Evolutionary conservation across 2,329 filamentous ascomycete genomes (phyloP).

Genomic region (Aspergillus tanneri): DNA sequence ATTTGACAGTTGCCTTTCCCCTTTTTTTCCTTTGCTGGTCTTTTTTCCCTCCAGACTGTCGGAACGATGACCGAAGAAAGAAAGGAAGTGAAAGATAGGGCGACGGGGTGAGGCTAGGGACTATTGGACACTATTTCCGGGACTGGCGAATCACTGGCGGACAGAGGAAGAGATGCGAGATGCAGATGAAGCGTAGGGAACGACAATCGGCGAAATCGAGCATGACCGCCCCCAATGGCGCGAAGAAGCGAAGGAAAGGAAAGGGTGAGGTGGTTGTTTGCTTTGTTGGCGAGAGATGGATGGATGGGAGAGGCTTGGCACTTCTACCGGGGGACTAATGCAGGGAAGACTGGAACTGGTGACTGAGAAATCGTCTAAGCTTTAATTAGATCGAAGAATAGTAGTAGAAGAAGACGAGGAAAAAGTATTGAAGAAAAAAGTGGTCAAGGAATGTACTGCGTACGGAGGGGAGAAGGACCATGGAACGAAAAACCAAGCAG

Average conservation of each 20-base stretch:
- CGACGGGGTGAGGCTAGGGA: background rate
- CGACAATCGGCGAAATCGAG: constrained; percentile 7
- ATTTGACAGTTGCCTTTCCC: no score
- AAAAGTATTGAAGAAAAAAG: no score
- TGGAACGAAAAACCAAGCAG: constrained; percentile 12
- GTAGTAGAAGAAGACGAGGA: background rate
- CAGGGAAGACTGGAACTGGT: no score
- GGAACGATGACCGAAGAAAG: background rate
- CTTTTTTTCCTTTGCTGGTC: background rate
- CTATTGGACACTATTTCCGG: background rate
- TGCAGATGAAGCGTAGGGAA: background rate
- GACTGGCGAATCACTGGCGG: background rate
- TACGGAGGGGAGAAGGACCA: background rate
- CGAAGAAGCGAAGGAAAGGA: constrained; percentile 7
- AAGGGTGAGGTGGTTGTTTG: constrained; percentile 15
- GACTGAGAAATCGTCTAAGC: no score
- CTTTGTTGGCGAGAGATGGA: background rate
- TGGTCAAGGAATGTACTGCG: background rate
- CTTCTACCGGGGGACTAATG: no score
- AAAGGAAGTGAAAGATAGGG: constrained; percentile 1
- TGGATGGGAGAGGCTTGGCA: no score
- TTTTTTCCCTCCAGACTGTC: background rate
- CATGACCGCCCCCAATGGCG: constrained; percentile 19
- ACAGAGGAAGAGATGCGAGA: background rate
- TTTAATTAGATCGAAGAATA: no score